Base-by-base conservation (phyloP, 805 yeast species). In the Sporopachydermia lactativora region DNA sequence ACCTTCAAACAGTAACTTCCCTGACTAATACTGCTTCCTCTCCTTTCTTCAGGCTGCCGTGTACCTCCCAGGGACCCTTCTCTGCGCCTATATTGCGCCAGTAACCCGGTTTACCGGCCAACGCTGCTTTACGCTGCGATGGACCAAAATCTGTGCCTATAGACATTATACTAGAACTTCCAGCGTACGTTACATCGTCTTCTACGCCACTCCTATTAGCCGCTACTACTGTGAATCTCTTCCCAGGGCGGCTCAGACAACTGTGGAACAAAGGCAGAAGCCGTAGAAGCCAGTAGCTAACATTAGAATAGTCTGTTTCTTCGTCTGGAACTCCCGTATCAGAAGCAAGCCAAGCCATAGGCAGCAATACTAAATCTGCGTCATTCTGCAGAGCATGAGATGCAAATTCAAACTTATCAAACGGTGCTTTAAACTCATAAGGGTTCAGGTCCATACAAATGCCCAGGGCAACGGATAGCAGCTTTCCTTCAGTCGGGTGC, bases 381-480 rank as follows among this genome's bases (percentile, higher is more conserved):
- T 62, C 51, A 36, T 74, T 66, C 0, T 57, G 49, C 15, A 61
- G 52, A 43, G 81, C 75, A 40, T 65, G 64, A 18, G 58, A 54
- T 0, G 88, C 68, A 57, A 81, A 83, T 56, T 88, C 96, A 53
- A 71, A 84, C 17, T 64, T 66, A 31, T 68, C 64, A 58, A 84
- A 86, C 1, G 94, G 86, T 1, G 95, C 85, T 18, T 36, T 8
- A 55, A 88, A 88, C 53, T 81, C 68, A 55, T 82, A 81, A 0
- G 96, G 95, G 54, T 83, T 86, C 45, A 88, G 57, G 59, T 88
- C 97, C 96, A 88, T 88, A 55, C 97, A 88, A 4, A 88, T 85
- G 0, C 96, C 97, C 41, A 88, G 65, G 24, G 77, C 68, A 1
- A 80, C 61, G 28, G 55, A 66, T 4, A 71, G 37, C 4, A 37